Percentiles rank a stretch among this genome's conserved stretches.
Evolutionary conservation across 805 yeast species (phyloP).

Genomic region (Kodamaea lidongshanica): DNA sequence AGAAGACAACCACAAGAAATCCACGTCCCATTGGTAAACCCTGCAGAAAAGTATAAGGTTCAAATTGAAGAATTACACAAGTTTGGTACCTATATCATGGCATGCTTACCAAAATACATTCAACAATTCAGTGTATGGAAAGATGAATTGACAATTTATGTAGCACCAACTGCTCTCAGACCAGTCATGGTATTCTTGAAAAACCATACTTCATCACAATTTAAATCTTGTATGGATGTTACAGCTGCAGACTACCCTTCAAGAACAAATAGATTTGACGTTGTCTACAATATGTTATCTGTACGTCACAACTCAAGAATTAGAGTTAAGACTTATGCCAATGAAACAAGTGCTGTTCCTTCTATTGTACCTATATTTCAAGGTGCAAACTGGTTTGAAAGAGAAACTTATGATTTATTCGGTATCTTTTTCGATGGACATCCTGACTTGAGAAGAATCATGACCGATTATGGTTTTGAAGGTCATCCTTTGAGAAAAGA

Average conservation of each 20-base stretch:
- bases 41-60: slow-evolving; percentile 67
- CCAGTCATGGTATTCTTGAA: slow-evolving; percentile 67
- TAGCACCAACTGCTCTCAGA: slow-evolving; percentile 68
- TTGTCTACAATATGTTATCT: slow-evolving; percentile 75
- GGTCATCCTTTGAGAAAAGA: slow-evolving; percentile 90
- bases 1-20: slow-evolving; percentile 29
- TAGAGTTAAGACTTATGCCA: slow-evolving; percentile 83
- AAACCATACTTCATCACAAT: slow-evolving; percentile 77
- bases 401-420: slow-evolving; percentile 83
- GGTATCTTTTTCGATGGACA: slow-evolving; percentile 86
- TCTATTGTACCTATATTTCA: slow-evolving; percentile 63
- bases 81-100: slow-evolving; percentile 73
- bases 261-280: slow-evolving; percentile 78
- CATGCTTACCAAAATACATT: slow-evolving; percentile 72
- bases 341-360: slow-evolving; percentile 78
- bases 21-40: slow-evolving; percentile 57
- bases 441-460: slow-evolving; percentile 82
- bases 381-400: slow-evolving; percentile 87
- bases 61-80: slow-evolving; percentile 67
- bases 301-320: slow-evolving; percentile 81
- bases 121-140: slow-evolving; percentile 89
- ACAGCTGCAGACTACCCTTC: slow-evolving; percentile 86
- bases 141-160: slow-evolving; percentile 72
- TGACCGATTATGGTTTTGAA: slow-evolving; percentile 89
- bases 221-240: slow-evolving; percentile 69